Percentiles rank a stretch among this genome's conserved stretches.
Evolutionary conservation across 371 early-diverging fungal genomes (phyloP).

Genomic region (Rhizopus microsporus): DNA sequence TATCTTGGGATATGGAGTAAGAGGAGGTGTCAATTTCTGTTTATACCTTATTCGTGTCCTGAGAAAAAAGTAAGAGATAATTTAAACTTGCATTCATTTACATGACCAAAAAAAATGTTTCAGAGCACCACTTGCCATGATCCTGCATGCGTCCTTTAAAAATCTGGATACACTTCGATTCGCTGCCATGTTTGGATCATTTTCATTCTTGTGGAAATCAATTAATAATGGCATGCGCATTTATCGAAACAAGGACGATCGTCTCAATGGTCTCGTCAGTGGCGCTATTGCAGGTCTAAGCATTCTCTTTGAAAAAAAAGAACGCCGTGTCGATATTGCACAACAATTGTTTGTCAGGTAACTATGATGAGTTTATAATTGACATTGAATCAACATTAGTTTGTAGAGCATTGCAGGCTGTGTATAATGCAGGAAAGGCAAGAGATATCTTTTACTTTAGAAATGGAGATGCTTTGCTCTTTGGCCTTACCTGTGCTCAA

Average conservation of each 20-base stretch:
- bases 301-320: slow-evolving; percentile 60
- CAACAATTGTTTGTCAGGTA: slow-evolving; percentile 64
- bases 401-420: slow-evolving; percentile 57
- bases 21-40: slow-evolving; percentile 53
- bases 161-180: slow-evolving; percentile 62
- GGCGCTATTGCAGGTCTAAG: slow-evolving; percentile 63
- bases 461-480: slow-evolving; percentile 65
- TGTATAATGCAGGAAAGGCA: slow-evolving; percentile 63
- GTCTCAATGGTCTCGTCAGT: slow-evolving; percentile 59
- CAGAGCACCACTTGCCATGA: slow-evolving; percentile 46
- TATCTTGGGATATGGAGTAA: slow-evolving; percentile 48
- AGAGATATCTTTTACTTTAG: slow-evolving; percentile 64
- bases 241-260: slow-evolving; percentile 60
- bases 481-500: slow-evolving; percentile 60
- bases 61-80: slow-evolving; percentile 42
- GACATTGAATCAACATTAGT: not conserved
- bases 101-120: slow-evolving; percentile 1
- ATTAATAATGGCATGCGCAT: slow-evolving; percentile 67
- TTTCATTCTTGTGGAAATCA: slow-evolving; percentile 75
- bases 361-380: not conserved
- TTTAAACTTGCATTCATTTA: not conserved
- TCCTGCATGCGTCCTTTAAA: slow-evolving; percentile 50
- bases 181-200: slow-evolving; percentile 72
- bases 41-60: slow-evolving; percentile 46
- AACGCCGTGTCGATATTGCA: slow-evolving; percentile 63